phyloP scores from a whole-genome alignment of 2,329 filamentous ascomycete species.

The Aspergillus aculeatus region DNA sequence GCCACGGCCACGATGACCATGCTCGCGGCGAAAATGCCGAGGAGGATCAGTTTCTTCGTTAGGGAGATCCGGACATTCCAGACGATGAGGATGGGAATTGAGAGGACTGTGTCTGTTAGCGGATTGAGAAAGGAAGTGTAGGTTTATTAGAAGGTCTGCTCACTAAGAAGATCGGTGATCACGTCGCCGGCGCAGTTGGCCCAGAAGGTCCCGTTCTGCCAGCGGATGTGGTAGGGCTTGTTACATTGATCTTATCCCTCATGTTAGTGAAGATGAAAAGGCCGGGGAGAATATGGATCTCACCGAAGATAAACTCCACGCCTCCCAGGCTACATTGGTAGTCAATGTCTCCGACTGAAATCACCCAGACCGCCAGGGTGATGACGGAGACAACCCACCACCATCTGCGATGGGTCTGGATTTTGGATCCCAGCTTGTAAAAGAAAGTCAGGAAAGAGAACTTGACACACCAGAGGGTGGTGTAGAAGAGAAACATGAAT shows the following conservation, averaged over 20 bases:
- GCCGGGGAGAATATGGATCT: background rate
- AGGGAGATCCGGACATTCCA: slow-evolving; percentile 1
- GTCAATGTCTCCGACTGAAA: background rate
- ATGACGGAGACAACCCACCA: background rate
- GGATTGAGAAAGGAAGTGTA: background rate
- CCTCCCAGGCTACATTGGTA: background rate
- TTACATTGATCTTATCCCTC: background rate
- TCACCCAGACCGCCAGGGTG: background rate
- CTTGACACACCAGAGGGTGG: background rate
- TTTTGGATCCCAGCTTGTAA: background rate
- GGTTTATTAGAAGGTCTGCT: background rate
- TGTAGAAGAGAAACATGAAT: background rate
- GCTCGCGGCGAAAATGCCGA: background rate
- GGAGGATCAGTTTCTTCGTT: background rate
- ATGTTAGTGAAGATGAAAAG: background rate
- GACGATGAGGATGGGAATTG: background rate
- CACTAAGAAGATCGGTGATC: background rate
- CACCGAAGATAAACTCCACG: background rate
- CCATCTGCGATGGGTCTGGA: background rate
- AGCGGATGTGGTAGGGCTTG: background rate
- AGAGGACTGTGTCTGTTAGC: background rate
- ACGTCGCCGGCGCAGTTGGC: background rate
- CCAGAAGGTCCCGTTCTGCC: background rate
- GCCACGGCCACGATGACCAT: background rate
- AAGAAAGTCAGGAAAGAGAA: slow-evolving; percentile 1